These are phyloP conservation scores for Ruellia speciosa DNA, from an alignment of 305 asterid species.

Conservation along the genomic window DNA sequence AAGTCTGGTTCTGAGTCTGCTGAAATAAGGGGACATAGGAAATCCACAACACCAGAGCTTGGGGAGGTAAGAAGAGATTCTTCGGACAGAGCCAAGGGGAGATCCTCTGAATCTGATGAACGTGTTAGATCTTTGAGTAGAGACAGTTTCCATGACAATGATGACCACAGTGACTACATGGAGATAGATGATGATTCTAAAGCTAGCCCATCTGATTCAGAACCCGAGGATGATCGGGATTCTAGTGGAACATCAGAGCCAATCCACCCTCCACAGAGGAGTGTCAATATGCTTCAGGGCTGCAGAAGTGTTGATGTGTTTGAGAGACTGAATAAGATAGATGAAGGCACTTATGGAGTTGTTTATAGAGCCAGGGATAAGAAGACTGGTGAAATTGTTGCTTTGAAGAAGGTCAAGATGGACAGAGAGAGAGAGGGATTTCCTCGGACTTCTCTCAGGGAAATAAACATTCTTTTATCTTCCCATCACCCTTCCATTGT, in stretches of 20 bases:
- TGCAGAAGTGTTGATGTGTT: slow-evolving; percentile 88
- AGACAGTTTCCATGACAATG: slow-evolving; percentile 41
- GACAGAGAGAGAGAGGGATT: slow-evolving; percentile 89
- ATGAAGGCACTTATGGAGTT: slow-evolving; percentile 93
- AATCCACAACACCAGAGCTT: slow-evolving; percentile 44
- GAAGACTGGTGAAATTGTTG: slow-evolving; percentile 83
- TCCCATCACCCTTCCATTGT: slow-evolving; percentile 36
- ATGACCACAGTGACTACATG: slow-evolving; percentile 37
- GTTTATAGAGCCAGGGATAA: slow-evolving; percentile 83
- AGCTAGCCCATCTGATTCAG: slow-evolving; percentile 46
- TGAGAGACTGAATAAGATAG: slow-evolving; percentile 79
- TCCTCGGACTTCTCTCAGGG: slow-evolving; percentile 80
- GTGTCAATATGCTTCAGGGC: slow-evolving; percentile 89
- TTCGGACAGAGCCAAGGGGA: slow-evolving; percentile 37
- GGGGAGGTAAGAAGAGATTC: slow-evolving; percentile 43
- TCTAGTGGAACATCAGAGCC: slow-evolving; percentile 43
- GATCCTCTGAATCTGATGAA: slow-evolving; percentile 50
- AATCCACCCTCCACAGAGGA: slow-evolving; percentile 43
- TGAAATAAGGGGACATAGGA: slow-evolving; percentile 29
- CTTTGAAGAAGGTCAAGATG: slow-evolving; percentile 94
- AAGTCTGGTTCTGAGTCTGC: slow-evolving; percentile 34
- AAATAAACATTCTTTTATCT: slow-evolving; percentile 79
- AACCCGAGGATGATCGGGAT: slow-evolving; percentile 45
- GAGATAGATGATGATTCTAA: slow-evolving; percentile 42
- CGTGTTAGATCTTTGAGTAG: slow-evolving; percentile 55